phyloP scores from a whole-genome alignment of 2,329 filamentous ascomycete species.

The Scedosporium apiospermum region DNA sequence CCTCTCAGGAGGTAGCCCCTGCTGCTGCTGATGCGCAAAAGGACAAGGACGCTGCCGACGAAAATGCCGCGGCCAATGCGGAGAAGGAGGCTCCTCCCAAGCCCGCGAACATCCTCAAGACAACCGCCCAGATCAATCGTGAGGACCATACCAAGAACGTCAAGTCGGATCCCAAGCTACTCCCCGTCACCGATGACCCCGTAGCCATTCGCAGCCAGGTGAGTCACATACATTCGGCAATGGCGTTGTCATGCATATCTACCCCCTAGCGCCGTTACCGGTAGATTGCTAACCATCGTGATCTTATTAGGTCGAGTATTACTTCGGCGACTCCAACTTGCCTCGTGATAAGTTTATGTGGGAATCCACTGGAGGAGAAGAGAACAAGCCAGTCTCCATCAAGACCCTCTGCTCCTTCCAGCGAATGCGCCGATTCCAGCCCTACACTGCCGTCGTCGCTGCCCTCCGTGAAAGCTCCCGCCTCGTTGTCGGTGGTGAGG shows the following conservation, averaged over 20 bases:
- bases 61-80: constrained; percentile 8
- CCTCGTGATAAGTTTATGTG: constrained; percentile 83
- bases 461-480: constrained; percentile 70
- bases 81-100: constrained; percentile 8
- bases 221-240: constrained; percentile 14
- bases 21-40: constrained; percentile 11
- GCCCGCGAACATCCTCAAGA: constrained; percentile 31
- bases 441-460: constrained; percentile 71
- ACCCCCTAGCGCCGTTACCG: neutral
- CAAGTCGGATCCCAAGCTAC: constrained; percentile 61
- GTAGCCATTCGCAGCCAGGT: constrained; percentile 77
- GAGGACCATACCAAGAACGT: constrained; percentile 43
- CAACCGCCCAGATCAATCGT: constrained; percentile 27
- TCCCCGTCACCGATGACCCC: constrained; percentile 66
- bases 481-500: constrained; percentile 64
- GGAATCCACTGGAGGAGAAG: constrained; percentile 62
- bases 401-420: constrained; percentile 77
- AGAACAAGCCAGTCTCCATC: constrained; percentile 74
- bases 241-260: neutral
- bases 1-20: constrained; percentile 16
- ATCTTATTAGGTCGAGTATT: constrained; percentile 70
- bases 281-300: neutral
- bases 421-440: constrained; percentile 92
- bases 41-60: constrained; percentile 12
- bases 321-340: constrained; percentile 88